Base-by-base conservation (phyloP, 2,329 filamentous ascomycete species). In the Lecanicillium sp. region DNA sequence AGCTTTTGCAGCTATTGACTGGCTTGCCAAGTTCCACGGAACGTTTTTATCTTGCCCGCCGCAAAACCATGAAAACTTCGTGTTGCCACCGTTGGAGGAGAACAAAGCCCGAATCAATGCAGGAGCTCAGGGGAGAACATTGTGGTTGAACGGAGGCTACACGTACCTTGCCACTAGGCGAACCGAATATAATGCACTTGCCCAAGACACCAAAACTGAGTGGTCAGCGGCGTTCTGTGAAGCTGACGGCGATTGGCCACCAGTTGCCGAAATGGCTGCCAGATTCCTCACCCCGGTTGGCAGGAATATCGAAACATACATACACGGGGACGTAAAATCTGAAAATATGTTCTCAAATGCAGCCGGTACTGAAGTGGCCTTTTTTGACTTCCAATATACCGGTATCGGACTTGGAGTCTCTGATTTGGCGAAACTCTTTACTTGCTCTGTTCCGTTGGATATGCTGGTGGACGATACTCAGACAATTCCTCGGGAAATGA, bases 321-420 rank as follows among this genome's bases (percentile, higher is more conserved):
- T 84, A 7, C 80, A 84, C 48, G 80, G 80, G 7, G 80, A 84
- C 41, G 78, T 83, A 37, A 84, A 84, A 53, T 79, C 74, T 0
- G 78, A 83, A 47, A 84, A 84, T 42, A 64, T 83, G 6, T 82
- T 82, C 49, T 75, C 73, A 1, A 75, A 62, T 0, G 41, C 50
- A 0, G 46, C 52, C 0, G 75, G 73, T 1, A 56, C 70, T 2
- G 43, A 59, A 4, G 75, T 78, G 2, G 78, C 75, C 1, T 79
- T 84, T 45, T 83, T 78, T 48, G 80, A 84, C 51, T 84, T 84
- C 40, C 80, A 84, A 47, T 84, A 84, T 46, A 69, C 73, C 0
- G 80, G 80, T 0, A 55, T 81, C 0, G 79, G 80, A 0, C 52
- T 83, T 0, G 79, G 80, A 0, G 78, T 76, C 0, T 79, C 78